Base-by-base conservation (phyloP, 768 basidiomycete genomes). In the Tulasnella sp. region DNA sequence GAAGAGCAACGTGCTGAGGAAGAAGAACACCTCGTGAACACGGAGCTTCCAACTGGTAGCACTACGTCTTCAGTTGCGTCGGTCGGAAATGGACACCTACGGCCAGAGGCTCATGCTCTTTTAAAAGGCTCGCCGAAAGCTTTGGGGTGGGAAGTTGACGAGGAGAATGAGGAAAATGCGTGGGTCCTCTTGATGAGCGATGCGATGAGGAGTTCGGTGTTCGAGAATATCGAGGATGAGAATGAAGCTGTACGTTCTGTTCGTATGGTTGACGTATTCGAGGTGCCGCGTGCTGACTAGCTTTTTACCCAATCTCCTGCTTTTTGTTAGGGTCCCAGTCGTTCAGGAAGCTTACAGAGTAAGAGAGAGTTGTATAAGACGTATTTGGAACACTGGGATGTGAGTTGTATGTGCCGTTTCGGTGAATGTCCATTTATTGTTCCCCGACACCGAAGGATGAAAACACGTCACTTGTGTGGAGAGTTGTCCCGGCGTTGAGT, bases 91-190 rank as follows among this genome's bases (percentile, higher is more conserved):
- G 50, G 50, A 14, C 23, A n/a, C 7, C 31, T 37, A 14, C 39
- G 37, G 52, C 35, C 35, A 2, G 37, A 36, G 11, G 52, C 36
- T 4, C 52, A 54, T 15, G 52, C 55, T 3, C 9, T 57, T n/a
- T 32, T 57, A 17, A 57, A 45, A 32, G 55, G 55, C 31, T 57
- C 55, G 9, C 55, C 55, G 11, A 48, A 43, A 27, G 31, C 19
- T 21, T 43, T 57, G 14, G 55, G 55, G 23, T 57, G 41, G 55
- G 23, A 57, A 15, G 55, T 57, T n/a, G 55, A 57, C 25, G 43
- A 57, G 35, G 34, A 43, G 12, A 27, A 43, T 23, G 55, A 57
- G 42, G 43, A 57, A 37, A 49, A 45, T 19, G 55, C 55, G 14
- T 57, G 55, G 55, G 31, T 29, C 17, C 12, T 46, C 32, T 29